Evolutionary conservation across 768 basidiomycete species (phyloP).

Genomic region (Calocybe cyanea): DNA sequence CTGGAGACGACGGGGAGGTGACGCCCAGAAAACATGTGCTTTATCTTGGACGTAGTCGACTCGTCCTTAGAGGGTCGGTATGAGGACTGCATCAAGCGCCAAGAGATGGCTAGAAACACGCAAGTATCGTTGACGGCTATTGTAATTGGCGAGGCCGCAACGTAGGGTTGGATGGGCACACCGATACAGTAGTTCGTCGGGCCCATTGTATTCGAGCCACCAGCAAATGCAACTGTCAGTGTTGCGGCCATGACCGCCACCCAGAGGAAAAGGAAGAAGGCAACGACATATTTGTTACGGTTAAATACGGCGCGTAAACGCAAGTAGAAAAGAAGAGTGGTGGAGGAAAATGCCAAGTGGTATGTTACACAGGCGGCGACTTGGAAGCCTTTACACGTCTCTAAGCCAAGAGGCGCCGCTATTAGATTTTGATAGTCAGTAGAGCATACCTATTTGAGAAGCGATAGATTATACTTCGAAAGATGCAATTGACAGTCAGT

Average conservation of each 20-base stretch:
- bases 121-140: slow-evolving; percentile 24
- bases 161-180: slow-evolving; percentile 12
- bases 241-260: slow-evolving; percentile 23
- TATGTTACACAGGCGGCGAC: slow-evolving; percentile 1
- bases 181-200: slow-evolving; percentile 19
- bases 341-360: background rate
- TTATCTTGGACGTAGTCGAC: background rate
- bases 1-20: slow-evolving; percentile 24
- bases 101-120: slow-evolving; percentile 29
- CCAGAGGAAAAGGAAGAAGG: slow-evolving; percentile 27
- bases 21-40: slow-evolving; percentile 17
- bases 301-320: slow-evolving; percentile 11
- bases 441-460: background rate
- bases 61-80: background rate
- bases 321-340: slow-evolving; percentile 1
- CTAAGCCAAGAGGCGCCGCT: slow-evolving; percentile 12
- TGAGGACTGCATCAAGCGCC: slow-evolving; percentile 13
- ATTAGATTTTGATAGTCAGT: background rate
- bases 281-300: slow-evolving; percentile 20
- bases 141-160: slow-evolving; percentile 16
- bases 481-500: background rate
- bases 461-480: background rate
- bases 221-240: slow-evolving; percentile 22
- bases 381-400: slow-evolving; percentile 15
- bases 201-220: slow-evolving; percentile 19